Percentiles rank a stretch among this genome's conserved stretches.
These are phyloP conservation scores for Cruciata laevipes DNA, from an alignment of 257 asterid genomes.

Conservation along the genomic window DNA sequence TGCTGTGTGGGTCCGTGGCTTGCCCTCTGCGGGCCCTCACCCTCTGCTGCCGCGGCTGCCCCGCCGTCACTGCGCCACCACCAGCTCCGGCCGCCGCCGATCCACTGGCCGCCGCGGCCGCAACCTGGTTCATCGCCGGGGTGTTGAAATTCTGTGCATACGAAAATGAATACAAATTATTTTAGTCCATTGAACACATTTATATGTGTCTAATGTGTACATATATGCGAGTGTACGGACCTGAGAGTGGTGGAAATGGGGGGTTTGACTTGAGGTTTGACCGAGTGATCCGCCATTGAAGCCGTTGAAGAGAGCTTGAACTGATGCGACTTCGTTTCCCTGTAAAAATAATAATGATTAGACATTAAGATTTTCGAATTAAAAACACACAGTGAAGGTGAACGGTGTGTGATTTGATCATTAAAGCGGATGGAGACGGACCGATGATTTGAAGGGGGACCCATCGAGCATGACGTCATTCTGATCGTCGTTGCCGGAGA, in stretches of 20 bases:
- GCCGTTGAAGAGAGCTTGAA: conserved; percentile 63
- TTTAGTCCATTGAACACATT: no score
- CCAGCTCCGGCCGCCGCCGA: conserved; percentile 39
- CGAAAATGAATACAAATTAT: no score
- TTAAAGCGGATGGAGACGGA: conserved; percentile 19
- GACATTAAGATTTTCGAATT: neutral
- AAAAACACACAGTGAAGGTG: neutral
- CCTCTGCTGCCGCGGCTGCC: conserved; percentile 83
- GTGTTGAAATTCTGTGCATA: conserved; percentile 42
- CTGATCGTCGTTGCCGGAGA: conserved; percentile 34
- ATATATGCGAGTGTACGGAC: conserved; percentile 18
- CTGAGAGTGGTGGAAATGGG: conserved; percentile 57
- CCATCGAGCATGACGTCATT: conserved; percentile 32
- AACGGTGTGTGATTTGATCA: neutral
- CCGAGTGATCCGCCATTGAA: conserved; percentile 63
- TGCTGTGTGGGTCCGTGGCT: conserved; percentile 98
- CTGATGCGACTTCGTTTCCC: conserved; percentile 48
- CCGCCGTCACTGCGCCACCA: conserved; percentile 31
- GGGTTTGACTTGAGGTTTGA: conserved; percentile 54
- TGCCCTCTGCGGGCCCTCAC: conserved; percentile 98
- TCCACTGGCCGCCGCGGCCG: conserved; percentile 54
- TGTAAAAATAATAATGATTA: conserved; percentile 17
- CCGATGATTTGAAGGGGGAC: conserved; percentile 40
- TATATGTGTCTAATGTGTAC: no score
- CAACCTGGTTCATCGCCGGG: conserved; percentile 33